phyloP scores from a whole-genome alignment of 2,329 filamentous ascomycete species.

The Fusarium sp. region DNA sequence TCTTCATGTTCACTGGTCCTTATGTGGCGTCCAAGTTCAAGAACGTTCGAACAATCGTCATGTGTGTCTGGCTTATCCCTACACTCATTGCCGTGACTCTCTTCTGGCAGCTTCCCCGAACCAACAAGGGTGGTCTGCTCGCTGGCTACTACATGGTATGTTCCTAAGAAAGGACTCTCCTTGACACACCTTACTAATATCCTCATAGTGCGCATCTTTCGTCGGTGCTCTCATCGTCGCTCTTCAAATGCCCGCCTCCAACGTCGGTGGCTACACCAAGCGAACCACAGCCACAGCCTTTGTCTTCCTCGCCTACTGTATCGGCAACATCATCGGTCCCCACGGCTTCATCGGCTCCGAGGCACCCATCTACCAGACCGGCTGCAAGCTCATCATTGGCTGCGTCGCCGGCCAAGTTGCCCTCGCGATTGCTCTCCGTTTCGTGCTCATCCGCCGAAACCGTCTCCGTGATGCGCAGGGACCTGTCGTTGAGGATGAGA shows the following conservation, averaged over 20 bases:
- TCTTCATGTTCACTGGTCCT: slow-evolving; percentile 66
- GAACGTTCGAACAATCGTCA: slow-evolving; percentile 64
- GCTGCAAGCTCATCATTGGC: slow-evolving; percentile 57
- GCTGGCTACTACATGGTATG: slow-evolving; percentile 64
- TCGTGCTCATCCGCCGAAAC: slow-evolving; percentile 45
- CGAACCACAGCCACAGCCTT: slow-evolving; percentile 60
- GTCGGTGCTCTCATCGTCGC: slow-evolving; percentile 67
- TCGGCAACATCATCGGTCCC: slow-evolving; percentile 46
- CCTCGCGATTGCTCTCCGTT: slow-evolving; percentile 38
- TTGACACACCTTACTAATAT: accelerated
- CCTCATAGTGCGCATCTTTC: slow-evolving; percentile 55
- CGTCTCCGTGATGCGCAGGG: slow-evolving; percentile 41
- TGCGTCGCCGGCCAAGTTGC: slow-evolving; percentile 41
- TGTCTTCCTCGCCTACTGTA: slow-evolving; percentile 61
- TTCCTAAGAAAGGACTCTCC: accelerated
- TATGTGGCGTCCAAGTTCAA: slow-evolving; percentile 64
- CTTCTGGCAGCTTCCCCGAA: slow-evolving; percentile 62
- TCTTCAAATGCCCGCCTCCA: slow-evolving; percentile 65
- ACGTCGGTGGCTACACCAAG: slow-evolving; percentile 64
- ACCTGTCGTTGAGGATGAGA: slow-evolving; percentile 37
- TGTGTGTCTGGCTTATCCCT: slow-evolving; percentile 64
- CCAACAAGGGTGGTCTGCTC: slow-evolving; percentile 60
- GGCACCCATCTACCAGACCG: slow-evolving; percentile 64
- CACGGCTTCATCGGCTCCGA: slow-evolving; percentile 59
- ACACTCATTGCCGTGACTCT: slow-evolving; percentile 63